These are phyloP conservation scores for Gaeumannomyces sp. DNA, from an alignment of 2,329 filamentous ascomycete species.

Conservation along the genomic window DNA sequence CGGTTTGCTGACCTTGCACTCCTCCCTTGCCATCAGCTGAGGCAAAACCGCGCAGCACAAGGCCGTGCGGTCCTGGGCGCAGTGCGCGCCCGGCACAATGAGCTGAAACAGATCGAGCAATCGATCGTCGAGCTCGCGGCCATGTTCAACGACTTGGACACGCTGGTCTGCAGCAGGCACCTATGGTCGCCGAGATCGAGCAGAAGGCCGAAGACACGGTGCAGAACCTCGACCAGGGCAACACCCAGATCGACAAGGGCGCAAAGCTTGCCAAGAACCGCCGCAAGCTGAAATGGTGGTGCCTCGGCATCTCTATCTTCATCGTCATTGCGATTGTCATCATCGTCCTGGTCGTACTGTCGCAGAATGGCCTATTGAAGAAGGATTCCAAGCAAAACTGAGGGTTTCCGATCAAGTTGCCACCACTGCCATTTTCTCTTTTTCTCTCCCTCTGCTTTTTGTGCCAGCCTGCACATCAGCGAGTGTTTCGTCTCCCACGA, in stretches of 20 bases:
- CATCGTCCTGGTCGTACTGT: conserved; percentile 38
- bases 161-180: conserved; percentile 69
- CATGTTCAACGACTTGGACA: conserved; percentile 69
- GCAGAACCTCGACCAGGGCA: conserved; percentile 62
- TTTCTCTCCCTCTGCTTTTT: too few species aligned
- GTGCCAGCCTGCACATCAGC: too few species aligned
- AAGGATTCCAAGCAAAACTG: background rate
- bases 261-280: conserved; percentile 60
- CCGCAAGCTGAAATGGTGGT: conserved; percentile 79
- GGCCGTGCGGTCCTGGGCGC: conserved; percentile 68
- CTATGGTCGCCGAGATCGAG: conserved; percentile 55
- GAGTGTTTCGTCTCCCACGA: background rate
- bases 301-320: conserved; percentile 54
- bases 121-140: conserved; percentile 64
- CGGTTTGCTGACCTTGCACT: background rate
- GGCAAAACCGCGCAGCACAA: conserved; percentile 67
- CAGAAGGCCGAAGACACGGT: conserved; percentile 59
- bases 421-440: background rate
- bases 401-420: background rate
- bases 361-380: background rate
- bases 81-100: conserved; percentile 76
- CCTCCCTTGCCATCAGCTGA: conserved; percentile 45
- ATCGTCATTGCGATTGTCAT: conserved; percentile 50
- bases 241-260: conserved; percentile 61
- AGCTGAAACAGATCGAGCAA: conserved; percentile 73